A percentile compares a stretch with the other conserved stretches of the same genome.
phyloP scores from a whole-genome alignment of 1,139 yeast species.

The Eremothecium coryli region DNA sequence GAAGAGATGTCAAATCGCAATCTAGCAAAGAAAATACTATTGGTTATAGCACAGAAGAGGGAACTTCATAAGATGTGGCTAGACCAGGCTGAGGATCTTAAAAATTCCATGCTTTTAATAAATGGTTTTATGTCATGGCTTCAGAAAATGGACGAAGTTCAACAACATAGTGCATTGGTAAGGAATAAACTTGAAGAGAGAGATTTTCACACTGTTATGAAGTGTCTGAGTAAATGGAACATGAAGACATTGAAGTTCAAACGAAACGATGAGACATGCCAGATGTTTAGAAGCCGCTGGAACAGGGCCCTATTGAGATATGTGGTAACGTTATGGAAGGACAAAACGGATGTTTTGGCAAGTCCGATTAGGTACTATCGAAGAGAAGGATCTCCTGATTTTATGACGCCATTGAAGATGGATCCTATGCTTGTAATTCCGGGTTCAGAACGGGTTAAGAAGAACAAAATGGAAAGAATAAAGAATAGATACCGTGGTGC shows the following conservation, averaged over 20 bases:
- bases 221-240: conserved; percentile 29
- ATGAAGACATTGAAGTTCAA: conserved; percentile 27
- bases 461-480: conserved; percentile 30
- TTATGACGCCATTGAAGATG: conserved; percentile 16
- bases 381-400: conserved; percentile 9
- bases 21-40: conserved; percentile 1
- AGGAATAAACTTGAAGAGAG: conserved; percentile 14
- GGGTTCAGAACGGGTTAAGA: conserved; percentile 30
- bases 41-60: background rate
- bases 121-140: conserved; percentile 13
- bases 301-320: conserved; percentile 32
- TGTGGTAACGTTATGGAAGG: conserved; percentile 30
- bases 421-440: conserved; percentile 23
- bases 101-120: conserved; percentile 13
- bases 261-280: conserved; percentile 29
- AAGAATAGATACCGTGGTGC: conserved; percentile 29
- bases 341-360: conserved; percentile 13
- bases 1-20: conserved; percentile 3
- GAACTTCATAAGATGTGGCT: conserved; percentile 10
- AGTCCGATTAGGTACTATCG: conserved; percentile 6
- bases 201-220: conserved; percentile 18
- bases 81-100: conserved; percentile 19
- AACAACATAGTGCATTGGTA: conserved; percentile 16
- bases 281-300: conserved; percentile 31
- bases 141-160: conserved; percentile 10